Conservation (phyloP, 1,284 basidiomycete species). For the Pisolithus thermaeus region DNA sequence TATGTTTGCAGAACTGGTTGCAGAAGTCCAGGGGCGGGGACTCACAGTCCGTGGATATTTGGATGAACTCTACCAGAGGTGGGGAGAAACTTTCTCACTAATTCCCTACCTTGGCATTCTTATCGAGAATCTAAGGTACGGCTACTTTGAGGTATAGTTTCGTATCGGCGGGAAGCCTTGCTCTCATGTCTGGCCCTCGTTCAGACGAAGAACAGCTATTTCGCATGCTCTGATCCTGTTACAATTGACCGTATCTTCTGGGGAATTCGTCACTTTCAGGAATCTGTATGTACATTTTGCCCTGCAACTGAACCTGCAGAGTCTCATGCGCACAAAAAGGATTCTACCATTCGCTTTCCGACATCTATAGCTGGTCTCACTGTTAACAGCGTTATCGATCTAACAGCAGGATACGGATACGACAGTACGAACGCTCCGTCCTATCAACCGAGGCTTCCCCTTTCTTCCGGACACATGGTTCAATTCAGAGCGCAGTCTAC, state of each 20-base stretch:
- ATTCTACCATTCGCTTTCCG: slow-evolving; percentile 44
- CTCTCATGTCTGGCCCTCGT: neutral
- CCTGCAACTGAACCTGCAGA: neutral
- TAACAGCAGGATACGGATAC: slow-evolving; percentile 63
- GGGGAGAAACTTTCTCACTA: slow-evolving; percentile 11
- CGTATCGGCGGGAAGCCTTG: neutral
- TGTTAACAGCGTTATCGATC: slow-evolving; percentile 62
- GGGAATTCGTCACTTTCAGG: slow-evolving; percentile 52
- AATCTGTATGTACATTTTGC: slow-evolving; percentile 28
- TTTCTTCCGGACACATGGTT: slow-evolving; percentile 81
- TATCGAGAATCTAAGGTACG: slow-evolving; percentile 47
- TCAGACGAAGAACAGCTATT: slow-evolving; percentile 80
- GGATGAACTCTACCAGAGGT: slow-evolving; percentile 62
- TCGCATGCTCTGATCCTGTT: slow-evolving; percentile 60
- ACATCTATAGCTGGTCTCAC: slow-evolving; percentile 51
- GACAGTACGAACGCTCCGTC: slow-evolving; percentile 66
- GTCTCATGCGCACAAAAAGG: slow-evolving; percentile 3
- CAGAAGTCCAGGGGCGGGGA: slow-evolving; percentile 43
- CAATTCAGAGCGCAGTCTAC: slow-evolving; percentile 59
- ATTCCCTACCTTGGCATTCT: slow-evolving; percentile 2
- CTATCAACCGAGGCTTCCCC: slow-evolving; percentile 57
- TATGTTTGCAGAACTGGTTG: slow-evolving; percentile 62
- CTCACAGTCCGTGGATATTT: slow-evolving; percentile 54
- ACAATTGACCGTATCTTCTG: slow-evolving; percentile 65
- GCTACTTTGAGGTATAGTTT: slow-evolving; percentile 16